Evolutionary conservation across 1,139 yeast genomes (phyloP).

Genomic region (Nakaseomyces bracarensis): DNA sequence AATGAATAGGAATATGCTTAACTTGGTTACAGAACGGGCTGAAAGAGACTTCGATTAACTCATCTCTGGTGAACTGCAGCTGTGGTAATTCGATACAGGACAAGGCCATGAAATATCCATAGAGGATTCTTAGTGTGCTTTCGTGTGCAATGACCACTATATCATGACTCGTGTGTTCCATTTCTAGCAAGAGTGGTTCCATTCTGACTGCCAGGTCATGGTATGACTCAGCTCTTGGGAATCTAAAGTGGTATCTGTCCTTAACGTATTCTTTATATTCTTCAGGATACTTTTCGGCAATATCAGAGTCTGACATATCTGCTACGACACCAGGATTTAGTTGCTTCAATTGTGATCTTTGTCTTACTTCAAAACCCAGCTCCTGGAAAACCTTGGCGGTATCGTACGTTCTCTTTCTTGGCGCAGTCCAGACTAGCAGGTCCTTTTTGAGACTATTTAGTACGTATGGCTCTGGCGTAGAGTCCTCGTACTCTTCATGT

Average conservation of each 20-base stretch:
- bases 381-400: conserved; percentile 62
- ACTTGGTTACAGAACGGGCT: conserved; percentile 32
- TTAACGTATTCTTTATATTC: conserved; percentile 57
- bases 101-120: conserved; percentile 91
- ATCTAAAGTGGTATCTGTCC: conserved; percentile 91
- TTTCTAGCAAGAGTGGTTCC: conserved; percentile 85
- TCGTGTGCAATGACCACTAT: conserved; percentile 89
- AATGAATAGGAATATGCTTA: conserved; percentile 7
- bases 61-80: conserved; percentile 68
- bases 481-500: conserved; percentile 1
- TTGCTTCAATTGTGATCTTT: conserved; percentile 77
- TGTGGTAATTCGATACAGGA: conserved; percentile 79
- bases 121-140: conserved; percentile 75
- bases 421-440: conserved; percentile 83
- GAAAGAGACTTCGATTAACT: conserved; percentile 78
- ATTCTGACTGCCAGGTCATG: conserved; percentile 92
- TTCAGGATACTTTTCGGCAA: conserved; percentile 51
- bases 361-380: conserved; percentile 52
- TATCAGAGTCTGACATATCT: conserved; percentile 52
- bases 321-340: conserved; percentile 88
- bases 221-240: conserved; percentile 86
- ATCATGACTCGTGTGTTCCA: conserved; percentile 87
- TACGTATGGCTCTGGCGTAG: background rate
- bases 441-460: conserved; percentile 13
- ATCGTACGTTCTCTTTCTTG: conserved; percentile 73